Conservation (phyloP, 2,329 filamentous ascomycete genomes). For the Colletotrichum camelliae region DNA sequence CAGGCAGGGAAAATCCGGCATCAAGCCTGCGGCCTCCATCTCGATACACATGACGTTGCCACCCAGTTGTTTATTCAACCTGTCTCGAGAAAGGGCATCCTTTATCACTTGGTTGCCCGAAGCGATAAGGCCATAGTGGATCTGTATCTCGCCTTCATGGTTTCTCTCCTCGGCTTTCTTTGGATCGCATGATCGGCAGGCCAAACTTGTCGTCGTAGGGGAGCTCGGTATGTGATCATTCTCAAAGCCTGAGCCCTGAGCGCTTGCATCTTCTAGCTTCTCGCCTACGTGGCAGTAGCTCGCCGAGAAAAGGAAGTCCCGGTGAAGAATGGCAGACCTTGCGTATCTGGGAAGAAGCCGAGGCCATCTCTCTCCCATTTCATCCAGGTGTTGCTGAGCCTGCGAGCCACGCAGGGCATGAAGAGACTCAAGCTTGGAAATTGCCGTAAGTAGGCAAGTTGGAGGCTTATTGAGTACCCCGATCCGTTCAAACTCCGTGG, state of each 20-base stretch:
- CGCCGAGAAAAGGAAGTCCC: background rate
- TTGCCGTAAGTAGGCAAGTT: slow-evolving; percentile 8
- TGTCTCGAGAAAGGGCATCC: background rate
- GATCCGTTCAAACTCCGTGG: background rate
- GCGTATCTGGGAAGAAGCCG: background rate
- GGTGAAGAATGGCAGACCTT: background rate
- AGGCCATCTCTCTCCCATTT: background rate
- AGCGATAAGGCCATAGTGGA: background rate
- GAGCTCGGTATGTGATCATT: background rate
- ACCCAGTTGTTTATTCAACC: background rate
- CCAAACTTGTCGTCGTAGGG: too few relatives aligned
- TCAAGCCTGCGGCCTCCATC: slow-evolving; percentile 15
- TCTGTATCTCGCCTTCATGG: background rate
- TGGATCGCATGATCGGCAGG: background rate
- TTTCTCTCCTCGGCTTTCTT: background rate
- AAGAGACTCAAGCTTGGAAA: background rate
- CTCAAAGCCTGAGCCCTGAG: background rate
- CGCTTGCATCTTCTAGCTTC: background rate
- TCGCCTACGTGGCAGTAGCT: background rate
- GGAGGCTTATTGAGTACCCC: slow-evolving; percentile 9
- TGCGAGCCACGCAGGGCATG: slow-evolving; percentile 13
- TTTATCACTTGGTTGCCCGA: slow-evolving; percentile 31
- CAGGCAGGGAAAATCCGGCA: slow-evolving; percentile 33
- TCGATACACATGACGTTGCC: background rate
- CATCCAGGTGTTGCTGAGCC: background rate